Base-by-base conservation (phyloP, 805 yeast species). In the Cyberlindnera lachancei region DNA sequence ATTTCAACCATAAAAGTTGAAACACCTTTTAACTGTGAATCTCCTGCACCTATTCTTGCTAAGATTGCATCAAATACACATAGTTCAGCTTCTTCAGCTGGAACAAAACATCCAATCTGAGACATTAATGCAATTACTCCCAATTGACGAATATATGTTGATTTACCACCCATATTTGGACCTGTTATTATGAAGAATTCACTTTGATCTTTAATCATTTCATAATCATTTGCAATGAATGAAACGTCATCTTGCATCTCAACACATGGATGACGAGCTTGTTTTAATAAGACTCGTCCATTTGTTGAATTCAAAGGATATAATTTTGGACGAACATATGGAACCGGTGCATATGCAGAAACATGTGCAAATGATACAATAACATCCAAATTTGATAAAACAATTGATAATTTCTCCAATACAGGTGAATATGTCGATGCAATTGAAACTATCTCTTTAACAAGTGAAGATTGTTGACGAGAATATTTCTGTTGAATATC, bases 11-110 rank as follows among this genome's bases (percentile, higher is more conserved):
- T 83, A 49, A 92, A 92, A 0, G 98, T 92, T 1, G 97, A 88
- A 18, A 92, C 85, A 17, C 98, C 98, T 57, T 90, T 88, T 51
- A 92, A 66, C 58, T 92, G 98, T 1, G 96, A 90, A 55, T 92
- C 98, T 10, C 96, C 94, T 3, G 98, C 97, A 9, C 98, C 98
- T n/a, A 92, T 96, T 52, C 98, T 75, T 11, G 97, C 94, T 38
- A 92, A 68, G 5, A 92, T 80, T 2, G 95, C 86, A 58, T 92
- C 98, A 40, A 90, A 86, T 2, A 92, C 65, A 10, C 86, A 76
- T 17, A 92, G 55, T 47, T 85, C 88, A 0, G 96, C 88, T 21
- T 67, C 76, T 24, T 64, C 66, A 39, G 81, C 79, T 3, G 98
- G 98, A 17, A 88, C 75, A 51, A 80, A 88, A 37, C 92, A 80